Percentiles rank a stretch among this genome's conserved stretches.
These are phyloP conservation scores for Aureobasidium subglaciale DNA, from an alignment of 2,329 filamentous ascomycete species.

Conservation along the genomic window DNA sequence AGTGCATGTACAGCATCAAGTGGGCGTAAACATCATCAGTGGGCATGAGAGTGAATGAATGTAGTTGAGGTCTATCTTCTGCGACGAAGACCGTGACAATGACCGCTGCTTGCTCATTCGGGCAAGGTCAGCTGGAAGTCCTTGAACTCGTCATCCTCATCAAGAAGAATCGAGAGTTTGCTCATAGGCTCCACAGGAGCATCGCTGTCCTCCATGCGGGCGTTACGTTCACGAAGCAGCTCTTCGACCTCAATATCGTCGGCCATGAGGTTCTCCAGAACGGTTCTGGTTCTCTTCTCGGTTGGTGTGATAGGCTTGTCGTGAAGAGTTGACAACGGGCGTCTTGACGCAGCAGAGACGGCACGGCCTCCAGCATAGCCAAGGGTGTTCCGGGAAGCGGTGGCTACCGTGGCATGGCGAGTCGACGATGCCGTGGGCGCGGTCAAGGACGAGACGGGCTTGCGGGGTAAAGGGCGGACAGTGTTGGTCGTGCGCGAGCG, in stretches of 20 bases:
- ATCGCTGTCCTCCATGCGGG: neutral
- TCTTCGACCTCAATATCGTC: constrained; percentile 20
- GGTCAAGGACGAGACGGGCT: constrained; percentile 30
- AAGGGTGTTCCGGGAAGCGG: constrained; percentile 70
- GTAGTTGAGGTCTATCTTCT: neutral
- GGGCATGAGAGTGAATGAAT: constrained; percentile 4
- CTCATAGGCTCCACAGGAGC: neutral
- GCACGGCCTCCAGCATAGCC: constrained; percentile 75
- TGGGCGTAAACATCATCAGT: constrained; percentile 6
- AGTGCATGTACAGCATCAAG: neutral
- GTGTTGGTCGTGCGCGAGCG: constrained; percentile 28
- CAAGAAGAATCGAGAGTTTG: constrained; percentile 19
- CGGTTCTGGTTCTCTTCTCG: constrained; percentile 7
- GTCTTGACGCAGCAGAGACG: constrained; percentile 35
- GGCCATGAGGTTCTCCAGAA: constrained; percentile 7
- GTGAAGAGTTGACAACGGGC: constrained; percentile 20
- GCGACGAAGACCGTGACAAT: neutral
- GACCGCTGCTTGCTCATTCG: neutral
- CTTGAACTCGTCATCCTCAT: constrained; percentile 18
- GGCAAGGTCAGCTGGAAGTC: constrained; percentile 19
- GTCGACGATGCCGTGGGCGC: neutral
- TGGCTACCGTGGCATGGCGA: constrained; percentile 55
- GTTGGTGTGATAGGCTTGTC: constrained; percentile 17
- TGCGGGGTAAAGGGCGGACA: constrained; percentile 34
- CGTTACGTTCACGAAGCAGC: constrained; percentile 18